Conservation (phyloP, 1,139 yeast species). For the Yamadazyma trypodendri region DNA sequence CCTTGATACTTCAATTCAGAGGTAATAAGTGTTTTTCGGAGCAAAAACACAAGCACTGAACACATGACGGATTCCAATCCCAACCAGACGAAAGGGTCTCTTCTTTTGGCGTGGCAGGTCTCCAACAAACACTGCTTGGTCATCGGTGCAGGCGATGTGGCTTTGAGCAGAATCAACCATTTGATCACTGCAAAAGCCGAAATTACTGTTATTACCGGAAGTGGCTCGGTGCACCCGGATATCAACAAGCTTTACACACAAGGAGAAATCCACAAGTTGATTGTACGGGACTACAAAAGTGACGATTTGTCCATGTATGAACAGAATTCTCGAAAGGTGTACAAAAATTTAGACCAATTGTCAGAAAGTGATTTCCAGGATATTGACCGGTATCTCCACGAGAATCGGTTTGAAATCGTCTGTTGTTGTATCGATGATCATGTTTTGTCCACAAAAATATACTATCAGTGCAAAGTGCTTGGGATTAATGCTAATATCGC, state of each 20-base stretch:
- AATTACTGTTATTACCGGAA: slow-evolving; percentile 66
- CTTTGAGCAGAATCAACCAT: slow-evolving; percentile 66
- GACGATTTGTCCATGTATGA: not conserved
- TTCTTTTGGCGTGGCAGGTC: slow-evolving; percentile 74
- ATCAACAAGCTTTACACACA: slow-evolving; percentile 34
- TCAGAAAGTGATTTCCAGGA: slow-evolving; percentile 26
- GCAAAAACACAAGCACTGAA: not conserved
- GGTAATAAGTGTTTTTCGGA: too few species aligned
- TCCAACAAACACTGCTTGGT: slow-evolving; percentile 64
- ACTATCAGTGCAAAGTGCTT: slow-evolving; percentile 53
- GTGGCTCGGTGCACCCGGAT: slow-evolving; percentile 40
- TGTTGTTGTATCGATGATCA: slow-evolving; percentile 79
- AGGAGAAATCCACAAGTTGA: slow-evolving; percentile 44
- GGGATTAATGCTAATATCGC: slow-evolving; percentile 78
- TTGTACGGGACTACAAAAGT: slow-evolving; percentile 39
- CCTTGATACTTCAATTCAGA: too few species aligned
- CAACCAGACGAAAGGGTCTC: slow-evolving; percentile 8
- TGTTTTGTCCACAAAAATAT: slow-evolving; percentile 55
- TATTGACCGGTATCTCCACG: slow-evolving; percentile 32
- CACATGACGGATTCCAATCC: not conserved
- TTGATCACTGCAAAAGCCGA: slow-evolving; percentile 67
- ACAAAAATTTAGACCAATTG: slow-evolving; percentile 18
- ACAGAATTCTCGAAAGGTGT: not conserved
- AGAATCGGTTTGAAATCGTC: slow-evolving; percentile 58
- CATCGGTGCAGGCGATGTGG: slow-evolving; percentile 84